Percentiles rank a stretch among this genome's conserved stretches.
phyloP scores from a whole-genome alignment of 352 stramenopile species.

The Phytophthora pinifolia region DNA sequence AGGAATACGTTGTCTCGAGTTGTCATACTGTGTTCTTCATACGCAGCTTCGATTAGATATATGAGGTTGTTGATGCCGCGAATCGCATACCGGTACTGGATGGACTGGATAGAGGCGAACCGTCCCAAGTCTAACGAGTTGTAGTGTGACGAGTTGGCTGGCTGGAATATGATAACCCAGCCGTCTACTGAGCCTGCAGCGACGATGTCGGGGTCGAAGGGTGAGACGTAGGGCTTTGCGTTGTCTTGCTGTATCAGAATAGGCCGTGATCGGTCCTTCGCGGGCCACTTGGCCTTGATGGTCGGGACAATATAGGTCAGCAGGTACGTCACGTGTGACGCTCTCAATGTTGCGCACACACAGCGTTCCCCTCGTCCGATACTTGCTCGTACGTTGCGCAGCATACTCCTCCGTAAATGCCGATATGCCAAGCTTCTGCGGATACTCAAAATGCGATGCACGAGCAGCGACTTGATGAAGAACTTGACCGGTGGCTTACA shows the following conservation, averaged over 20 bases:
- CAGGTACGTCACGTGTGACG: conserved; percentile 19
- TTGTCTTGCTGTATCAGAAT: conserved; percentile 39
- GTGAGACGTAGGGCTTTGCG: conserved; percentile 13
- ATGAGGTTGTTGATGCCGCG: neutral
- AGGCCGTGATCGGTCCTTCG: neutral
- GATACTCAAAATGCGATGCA: too few species aligned
- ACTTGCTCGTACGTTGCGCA: conserved; percentile 19
- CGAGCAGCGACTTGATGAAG: too few species aligned
- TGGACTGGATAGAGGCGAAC: conserved; percentile 23
- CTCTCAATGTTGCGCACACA: conserved; percentile 17
- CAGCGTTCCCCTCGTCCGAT: conserved; percentile 10
- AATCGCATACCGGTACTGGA: conserved; percentile 11
- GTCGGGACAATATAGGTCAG: conserved; percentile 16
- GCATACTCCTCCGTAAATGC: conserved; percentile 19
- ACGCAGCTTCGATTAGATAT: neutral
- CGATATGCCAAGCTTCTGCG: conserved; percentile 38
- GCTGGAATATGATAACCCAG: conserved; percentile 25
- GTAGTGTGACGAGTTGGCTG: conserved; percentile 23
- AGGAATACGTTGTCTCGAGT: conserved; percentile 1
- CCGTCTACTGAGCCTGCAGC: conserved; percentile 2
- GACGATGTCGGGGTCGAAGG: conserved; percentile 19
- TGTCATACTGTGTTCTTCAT: neutral
- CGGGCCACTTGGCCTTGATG: conserved; percentile 29
- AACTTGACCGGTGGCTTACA: too few species aligned
- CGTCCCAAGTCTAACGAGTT: too few species aligned